phyloP scores from a whole-genome alignment of 1,284 basidiomycete species.

The Sporisorium graminicola region DNA sequence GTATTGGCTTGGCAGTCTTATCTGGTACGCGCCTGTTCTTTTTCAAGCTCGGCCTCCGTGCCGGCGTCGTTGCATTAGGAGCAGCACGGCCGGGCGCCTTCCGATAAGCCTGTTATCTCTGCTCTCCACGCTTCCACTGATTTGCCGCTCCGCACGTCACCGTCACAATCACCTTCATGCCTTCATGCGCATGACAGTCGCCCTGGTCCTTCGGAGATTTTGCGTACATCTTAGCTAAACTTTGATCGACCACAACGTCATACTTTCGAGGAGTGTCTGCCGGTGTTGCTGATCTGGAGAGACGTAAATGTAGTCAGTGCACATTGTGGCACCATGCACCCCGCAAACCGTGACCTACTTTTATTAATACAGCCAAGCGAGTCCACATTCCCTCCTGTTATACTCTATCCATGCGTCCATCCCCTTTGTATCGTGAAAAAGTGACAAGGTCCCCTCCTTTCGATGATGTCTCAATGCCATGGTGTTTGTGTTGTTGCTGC shows the following conservation, averaged over 20 bases:
- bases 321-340: background rate
- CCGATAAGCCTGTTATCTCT: conserved; percentile 9
- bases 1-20: background rate
- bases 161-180: background rate
- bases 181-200: background rate
- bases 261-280: background rate
- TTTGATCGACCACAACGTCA: conserved; percentile 4
- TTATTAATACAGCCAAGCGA: background rate
- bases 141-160: conserved; percentile 5
- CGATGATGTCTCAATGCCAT: no score
- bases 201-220: conserved; percentile 6
- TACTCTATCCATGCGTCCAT: background rate
- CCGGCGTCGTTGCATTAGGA: background rate
- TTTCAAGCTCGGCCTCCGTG: background rate
- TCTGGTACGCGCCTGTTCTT: background rate
- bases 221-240: conserved; percentile 8
- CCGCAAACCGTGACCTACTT: background rate
- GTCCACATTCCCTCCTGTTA: background rate
- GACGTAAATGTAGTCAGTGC: conserved; percentile 2
- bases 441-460: no score
- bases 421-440: background rate
- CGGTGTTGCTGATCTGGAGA: background rate
- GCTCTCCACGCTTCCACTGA: background rate
- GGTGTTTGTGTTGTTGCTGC: background rate
- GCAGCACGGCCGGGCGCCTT: background rate